Evolutionary conservation across 345 rosid genomes (phyloP).

Genomic region (Euphorbia pulcherrima): DNA sequence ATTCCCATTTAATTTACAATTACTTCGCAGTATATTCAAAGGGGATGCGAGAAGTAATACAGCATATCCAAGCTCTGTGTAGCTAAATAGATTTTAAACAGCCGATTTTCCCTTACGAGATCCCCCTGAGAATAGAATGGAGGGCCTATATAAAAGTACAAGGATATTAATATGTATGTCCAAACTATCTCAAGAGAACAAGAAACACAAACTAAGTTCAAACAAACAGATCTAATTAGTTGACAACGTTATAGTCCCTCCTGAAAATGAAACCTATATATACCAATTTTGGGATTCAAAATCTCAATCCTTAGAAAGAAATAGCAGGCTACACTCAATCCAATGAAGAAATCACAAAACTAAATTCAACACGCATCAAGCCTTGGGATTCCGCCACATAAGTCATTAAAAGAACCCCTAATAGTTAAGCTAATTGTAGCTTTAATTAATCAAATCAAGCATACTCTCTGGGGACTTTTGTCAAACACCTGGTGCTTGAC

Average conservation of each 20-base stretch:
- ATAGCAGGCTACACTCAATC: not conserved
- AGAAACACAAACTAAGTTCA: not conserved
- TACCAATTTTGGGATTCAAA: not conserved
- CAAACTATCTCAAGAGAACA: not conserved
- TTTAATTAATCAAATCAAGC: not conserved
- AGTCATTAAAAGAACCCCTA: conserved; percentile 20
- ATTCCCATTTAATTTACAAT: conserved; percentile 50
- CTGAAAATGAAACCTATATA: not conserved
- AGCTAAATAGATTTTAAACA: conserved; percentile 8
- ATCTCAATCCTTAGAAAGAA: not conserved
- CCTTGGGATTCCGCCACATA: conserved; percentile 23
- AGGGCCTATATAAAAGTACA: conserved; percentile 20
- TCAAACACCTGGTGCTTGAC: not conserved
- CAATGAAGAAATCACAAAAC: not conserved
- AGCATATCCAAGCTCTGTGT: conserved; percentile 19
- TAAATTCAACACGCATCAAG: conserved; percentile 5
- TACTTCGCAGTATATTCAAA: conserved; percentile 23
- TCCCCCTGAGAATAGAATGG: conserved; percentile 5
- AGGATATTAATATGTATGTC: not conserved
- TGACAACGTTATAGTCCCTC: not conserved
- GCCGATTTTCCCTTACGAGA: conserved; percentile 16
- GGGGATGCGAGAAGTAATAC: conserved; percentile 17
- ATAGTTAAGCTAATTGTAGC: conserved; percentile 24
- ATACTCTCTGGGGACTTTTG: conserved; percentile 6
- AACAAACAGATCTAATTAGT: not conserved